Evolutionary conservation across 192 early-diverging fungal species (phyloP), one percentile per base, ranked within the genome.

Genomic region (Linnemannia exigua): DNA sequence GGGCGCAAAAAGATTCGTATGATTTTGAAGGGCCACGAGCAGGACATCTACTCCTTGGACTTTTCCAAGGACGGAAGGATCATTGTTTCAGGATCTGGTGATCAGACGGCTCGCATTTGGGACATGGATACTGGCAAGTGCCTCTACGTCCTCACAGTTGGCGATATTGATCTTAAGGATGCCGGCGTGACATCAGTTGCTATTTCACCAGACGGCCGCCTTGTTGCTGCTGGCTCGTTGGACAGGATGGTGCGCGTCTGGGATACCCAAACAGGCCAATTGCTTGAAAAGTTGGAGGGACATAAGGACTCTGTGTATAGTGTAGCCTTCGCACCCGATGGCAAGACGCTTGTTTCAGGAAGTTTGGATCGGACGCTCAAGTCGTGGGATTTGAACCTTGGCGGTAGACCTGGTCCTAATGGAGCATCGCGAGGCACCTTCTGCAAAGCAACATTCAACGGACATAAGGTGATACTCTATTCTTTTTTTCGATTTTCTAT

Each of bases 21-120:
- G 83, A 90, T 91, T 14, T 91, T 98, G 54, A 82, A 89, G 22
- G 98, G 98, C 25, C 98, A 99, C 80, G 95, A 96, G 69, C 96
- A 97, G 89, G 98, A 99, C 82, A 99, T 99, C 75, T 99, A 99
- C 88, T 95, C 94, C 36, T 91, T 99, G 79, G 98, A 99, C 78
- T 99, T 97, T 90, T 94, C 94, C 76, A 89, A 94, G 20, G 97
- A 98, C 84, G 97, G 97, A n/a, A 87, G 92, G 71, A 94, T 92
- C 35, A 94, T 99, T 77, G 96, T 97, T 41, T 96, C 95, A 25
- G 98, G 98, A 33, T 95, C 95, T 2, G 95, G 95, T 63, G 95
- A 96, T 89, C 93, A 93, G 79, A 95, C 95, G 0, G 95, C 93
- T 67, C 90, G 96, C 74, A 93, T 99, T 25, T 99, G 97, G 97